These are phyloP conservation scores for Lachancea cidri DNA, from an alignment of 805 yeast genomes.

Conservation along the genomic window DNA sequence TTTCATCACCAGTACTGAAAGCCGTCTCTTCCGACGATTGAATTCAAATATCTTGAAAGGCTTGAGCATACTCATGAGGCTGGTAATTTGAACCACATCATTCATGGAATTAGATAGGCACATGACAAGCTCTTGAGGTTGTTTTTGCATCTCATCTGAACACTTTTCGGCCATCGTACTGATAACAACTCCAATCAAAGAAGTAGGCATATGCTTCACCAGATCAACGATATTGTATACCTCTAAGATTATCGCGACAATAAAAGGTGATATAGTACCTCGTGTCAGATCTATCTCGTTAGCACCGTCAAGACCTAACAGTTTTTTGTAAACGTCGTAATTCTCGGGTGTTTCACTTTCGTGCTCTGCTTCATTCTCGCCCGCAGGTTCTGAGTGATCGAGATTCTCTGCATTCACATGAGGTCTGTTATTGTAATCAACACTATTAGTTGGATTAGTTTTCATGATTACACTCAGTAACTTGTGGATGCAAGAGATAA, in stretches of 20 bases:
- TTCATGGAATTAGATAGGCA: conserved; percentile 31
- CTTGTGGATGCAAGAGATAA: conserved; percentile 22
- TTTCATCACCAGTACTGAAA: not conserved
- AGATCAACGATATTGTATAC: conserved; percentile 25
- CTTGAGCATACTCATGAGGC: conserved; percentile 25
- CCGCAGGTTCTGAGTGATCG: conserved; percentile 1
- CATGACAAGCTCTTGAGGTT: conserved; percentile 28
- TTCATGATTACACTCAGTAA: conserved; percentile 23
- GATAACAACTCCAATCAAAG: conserved; percentile 27
- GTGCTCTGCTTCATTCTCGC: not conserved
- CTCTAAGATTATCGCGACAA: conserved; percentile 25
- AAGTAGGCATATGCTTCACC: conserved; percentile 28
- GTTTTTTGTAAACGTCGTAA: conserved; percentile 26
- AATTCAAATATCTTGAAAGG: conserved; percentile 28
- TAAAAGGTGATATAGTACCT: conserved; percentile 29
- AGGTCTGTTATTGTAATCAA: conserved; percentile 16
- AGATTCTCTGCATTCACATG: not conserved
- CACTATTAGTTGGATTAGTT: conserved; percentile 29
- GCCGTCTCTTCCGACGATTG: conserved; percentile 4
- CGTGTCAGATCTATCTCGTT: conserved; percentile 11
- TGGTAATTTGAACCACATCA: conserved; percentile 30
- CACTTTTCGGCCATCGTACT: conserved; percentile 13
- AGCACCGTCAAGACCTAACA: conserved; percentile 24
- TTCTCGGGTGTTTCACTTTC: conserved; percentile 7
- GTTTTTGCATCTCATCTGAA: not conserved